phyloP scores from a whole-genome alignment of 441 rosid species.

The Metrosideros polymorpha region DNA sequence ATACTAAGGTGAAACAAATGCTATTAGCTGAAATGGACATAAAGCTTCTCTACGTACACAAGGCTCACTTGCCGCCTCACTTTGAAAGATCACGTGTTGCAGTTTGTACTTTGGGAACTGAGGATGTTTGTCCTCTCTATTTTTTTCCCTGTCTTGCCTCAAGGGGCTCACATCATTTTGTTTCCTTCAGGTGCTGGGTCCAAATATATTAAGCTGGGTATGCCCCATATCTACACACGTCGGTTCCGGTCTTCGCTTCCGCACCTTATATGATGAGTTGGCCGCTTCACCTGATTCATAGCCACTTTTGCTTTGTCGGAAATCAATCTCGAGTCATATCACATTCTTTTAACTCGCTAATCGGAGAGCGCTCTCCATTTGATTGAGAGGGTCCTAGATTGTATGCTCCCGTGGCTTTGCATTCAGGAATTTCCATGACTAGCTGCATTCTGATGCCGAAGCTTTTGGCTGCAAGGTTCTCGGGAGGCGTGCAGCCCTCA shows the following conservation, averaged over 20 bases:
- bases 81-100: not conserved
- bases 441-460: not conserved
- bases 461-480: not conserved
- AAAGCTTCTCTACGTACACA: not conserved
- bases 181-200: constrained; percentile 65
- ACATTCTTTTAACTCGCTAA: not conserved
- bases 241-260: constrained; percentile 67
- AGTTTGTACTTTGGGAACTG: not conserved
- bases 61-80: not conserved
- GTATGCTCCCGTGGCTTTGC: not conserved
- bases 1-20: not conserved
- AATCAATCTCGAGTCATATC: not conserved
- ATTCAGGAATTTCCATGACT: not conserved
- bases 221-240: constrained; percentile 59
- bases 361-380: not conserved
- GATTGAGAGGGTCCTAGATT: not conserved
- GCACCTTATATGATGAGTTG: constrained; percentile 40
- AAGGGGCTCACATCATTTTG: not conserved
- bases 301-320: constrained; percentile 1
- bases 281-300: constrained; percentile 19
- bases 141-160: not conserved
- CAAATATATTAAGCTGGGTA: constrained; percentile 61
- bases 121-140: not conserved
- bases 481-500: not conserved
- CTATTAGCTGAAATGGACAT: not conserved